phyloP scores from a whole-genome alignment of 2,329 filamentous ascomycete genomes.

The Hypoxylon sp. region DNA sequence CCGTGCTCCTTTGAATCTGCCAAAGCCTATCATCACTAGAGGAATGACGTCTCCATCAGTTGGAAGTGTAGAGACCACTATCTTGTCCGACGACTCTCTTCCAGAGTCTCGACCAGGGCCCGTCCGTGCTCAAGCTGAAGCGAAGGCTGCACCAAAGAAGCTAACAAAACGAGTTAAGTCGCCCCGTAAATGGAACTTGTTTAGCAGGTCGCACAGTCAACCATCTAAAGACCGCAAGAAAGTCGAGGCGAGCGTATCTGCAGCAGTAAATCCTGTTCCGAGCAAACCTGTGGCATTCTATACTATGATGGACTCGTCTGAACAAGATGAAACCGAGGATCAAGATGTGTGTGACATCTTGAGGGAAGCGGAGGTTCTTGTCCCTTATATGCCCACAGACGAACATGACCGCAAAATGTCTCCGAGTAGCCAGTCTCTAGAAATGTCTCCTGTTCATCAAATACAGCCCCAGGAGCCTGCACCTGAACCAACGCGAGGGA shows the following conservation, averaged over 20 bases:
- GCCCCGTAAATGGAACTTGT: constrained; percentile 75
- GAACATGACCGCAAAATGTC: constrained; percentile 43
- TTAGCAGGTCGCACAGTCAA: constrained; percentile 68
- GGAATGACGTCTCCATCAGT: constrained; percentile 63
- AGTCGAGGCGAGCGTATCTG: constrained; percentile 59
- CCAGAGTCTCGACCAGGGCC: constrained; percentile 59
- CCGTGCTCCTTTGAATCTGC: constrained; percentile 62
- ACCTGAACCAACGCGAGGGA: constrained; percentile 1
- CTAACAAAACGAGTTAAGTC: constrained; percentile 68
- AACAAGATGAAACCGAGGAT: constrained; percentile 62
- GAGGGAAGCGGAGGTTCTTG: constrained; percentile 63
- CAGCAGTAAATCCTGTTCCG: constrained; percentile 64
- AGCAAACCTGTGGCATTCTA: constrained; percentile 72
- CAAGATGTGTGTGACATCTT: constrained; percentile 64
- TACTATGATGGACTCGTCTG: constrained; percentile 72
- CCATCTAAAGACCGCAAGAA: constrained; percentile 55
- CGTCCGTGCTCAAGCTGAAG: constrained; percentile 52
- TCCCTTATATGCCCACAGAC: constrained; percentile 20
- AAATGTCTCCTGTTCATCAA: constrained; percentile 15
- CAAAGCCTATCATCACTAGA: constrained; percentile 67
- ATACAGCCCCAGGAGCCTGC: constrained; percentile 8
- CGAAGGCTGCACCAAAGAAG: constrained; percentile 64
- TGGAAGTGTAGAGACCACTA: constrained; percentile 70
- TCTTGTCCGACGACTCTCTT: constrained; percentile 71
- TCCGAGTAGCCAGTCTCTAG: constrained; percentile 32